Percentiles rank a stretch among this genome's conserved stretches.
These are phyloP conservation scores for Nemania diffusa DNA, from an alignment of 2,329 filamentous ascomycete genomes.

Conservation along the genomic window DNA sequence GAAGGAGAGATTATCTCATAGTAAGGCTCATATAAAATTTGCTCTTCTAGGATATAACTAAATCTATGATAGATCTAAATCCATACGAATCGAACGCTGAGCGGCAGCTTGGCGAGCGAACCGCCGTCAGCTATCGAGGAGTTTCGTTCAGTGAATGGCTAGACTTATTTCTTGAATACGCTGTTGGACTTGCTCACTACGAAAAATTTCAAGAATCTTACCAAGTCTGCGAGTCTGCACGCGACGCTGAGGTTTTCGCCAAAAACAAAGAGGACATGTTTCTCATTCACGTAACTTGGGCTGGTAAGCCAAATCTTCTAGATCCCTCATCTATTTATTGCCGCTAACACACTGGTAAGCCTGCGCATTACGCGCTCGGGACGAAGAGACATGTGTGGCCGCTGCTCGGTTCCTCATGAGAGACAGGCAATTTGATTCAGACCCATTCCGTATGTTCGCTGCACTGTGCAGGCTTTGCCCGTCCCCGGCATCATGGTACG, in stretches of 20 bases:
- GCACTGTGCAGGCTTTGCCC: constrained; percentile 81
- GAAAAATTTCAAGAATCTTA: constrained; percentile 79
- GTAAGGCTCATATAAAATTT: constrained; percentile 51
- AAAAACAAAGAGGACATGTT: constrained; percentile 74
- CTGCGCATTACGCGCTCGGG: constrained; percentile 83
- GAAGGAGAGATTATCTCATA: constrained; percentile 65
- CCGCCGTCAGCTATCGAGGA: constrained; percentile 65
- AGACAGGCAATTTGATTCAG: constrained; percentile 80
- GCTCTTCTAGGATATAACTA: constrained; percentile 27
- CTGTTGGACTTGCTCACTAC: constrained; percentile 76
- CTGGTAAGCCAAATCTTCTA: constrained; percentile 60
- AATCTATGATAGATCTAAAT: constrained; percentile 47
- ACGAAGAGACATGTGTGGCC: constrained; percentile 78
- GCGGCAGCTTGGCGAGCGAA: constrained; percentile 43
- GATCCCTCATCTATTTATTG: neutral
- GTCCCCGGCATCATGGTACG: constrained; percentile 79
- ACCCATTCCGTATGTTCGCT: constrained; percentile 85
- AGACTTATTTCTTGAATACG: constrained; percentile 89
- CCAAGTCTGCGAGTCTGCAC: constrained; percentile 79
- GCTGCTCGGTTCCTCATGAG: constrained; percentile 86
- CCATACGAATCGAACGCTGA: constrained; percentile 49
- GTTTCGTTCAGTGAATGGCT: constrained; percentile 88
- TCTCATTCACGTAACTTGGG: constrained; percentile 80
- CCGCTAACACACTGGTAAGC: constrained; percentile 57
- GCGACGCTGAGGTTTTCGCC: constrained; percentile 84